Percentiles rank a stretch among this genome's conserved stretches.
These are phyloP conservation scores for Cladophialophora yegresii DNA, from an alignment of 2,329 filamentous ascomycete genomes.

Conservation along the genomic window DNA sequence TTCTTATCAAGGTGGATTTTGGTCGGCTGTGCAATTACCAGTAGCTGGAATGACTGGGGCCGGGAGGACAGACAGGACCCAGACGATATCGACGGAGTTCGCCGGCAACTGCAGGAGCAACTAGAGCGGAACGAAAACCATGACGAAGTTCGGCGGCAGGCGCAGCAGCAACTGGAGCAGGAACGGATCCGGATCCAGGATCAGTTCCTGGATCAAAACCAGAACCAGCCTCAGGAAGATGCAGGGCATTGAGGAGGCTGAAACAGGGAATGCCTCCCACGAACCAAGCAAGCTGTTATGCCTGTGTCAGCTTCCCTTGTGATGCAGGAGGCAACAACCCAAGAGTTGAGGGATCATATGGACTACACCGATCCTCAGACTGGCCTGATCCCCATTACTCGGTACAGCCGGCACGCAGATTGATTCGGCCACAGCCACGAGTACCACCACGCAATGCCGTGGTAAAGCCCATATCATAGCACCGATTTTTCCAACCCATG, in stretches of 20 bases:
- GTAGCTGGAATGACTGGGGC: conserved; percentile 31
- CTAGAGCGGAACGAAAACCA: neutral
- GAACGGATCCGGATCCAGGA: neutral
- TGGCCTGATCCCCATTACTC: neutral
- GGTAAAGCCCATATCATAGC: neutral
- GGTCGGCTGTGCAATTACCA: conserved; percentile 29
- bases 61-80: neutral
- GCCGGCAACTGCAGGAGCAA: neutral
- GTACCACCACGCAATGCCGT: neutral
- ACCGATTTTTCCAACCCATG: neutral
- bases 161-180: neutral
- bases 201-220: neutral
- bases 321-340: neutral
- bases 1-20: conserved; percentile 30
- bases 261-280: neutral
- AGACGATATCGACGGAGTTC: neutral
- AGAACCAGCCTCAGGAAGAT: neutral
- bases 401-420: neutral
- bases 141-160: too few species aligned
- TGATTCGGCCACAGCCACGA: neutral
- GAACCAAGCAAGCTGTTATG: neutral
- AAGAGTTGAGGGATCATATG: neutral
- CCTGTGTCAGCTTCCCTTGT: neutral
- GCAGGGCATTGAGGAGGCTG: neutral
- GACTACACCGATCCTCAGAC: neutral